phyloP scores from a whole-genome alignment of 768 basidiomycete genomes.

The Rhodotorula kratochvilovae region DNA sequence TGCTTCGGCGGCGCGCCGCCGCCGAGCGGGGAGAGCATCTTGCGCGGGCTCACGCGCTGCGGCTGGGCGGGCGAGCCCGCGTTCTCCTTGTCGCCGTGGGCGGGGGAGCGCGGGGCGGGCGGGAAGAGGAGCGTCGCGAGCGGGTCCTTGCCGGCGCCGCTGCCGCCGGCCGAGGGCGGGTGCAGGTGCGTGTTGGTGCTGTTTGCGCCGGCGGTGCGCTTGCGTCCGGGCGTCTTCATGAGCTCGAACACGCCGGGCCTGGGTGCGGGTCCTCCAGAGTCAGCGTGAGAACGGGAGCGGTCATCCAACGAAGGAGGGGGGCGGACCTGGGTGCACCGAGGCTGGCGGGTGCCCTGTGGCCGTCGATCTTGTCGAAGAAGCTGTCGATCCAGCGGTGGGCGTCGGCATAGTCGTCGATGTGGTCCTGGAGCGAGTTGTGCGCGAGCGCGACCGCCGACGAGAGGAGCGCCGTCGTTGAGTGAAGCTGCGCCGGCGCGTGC shows the following conservation, averaged over 20 bases:
- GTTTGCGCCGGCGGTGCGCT: slow-evolving; percentile 15
- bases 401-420: slow-evolving; percentile 23
- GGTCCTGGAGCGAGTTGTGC: slow-evolving; percentile 11
- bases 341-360: background rate
- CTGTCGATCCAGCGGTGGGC: slow-evolving; percentile 32
- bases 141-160: slow-evolving; percentile 20
- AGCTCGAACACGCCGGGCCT: slow-evolving; percentile 27
- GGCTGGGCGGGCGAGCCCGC: background rate
- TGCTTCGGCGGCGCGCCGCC: background rate
- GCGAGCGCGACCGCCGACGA: slow-evolving; percentile 21
- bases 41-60: background rate
- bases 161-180: background rate
- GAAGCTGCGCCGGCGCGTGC: background rate
- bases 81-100: slow-evolving; percentile 24
- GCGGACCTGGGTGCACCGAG: slow-evolving; percentile 3
- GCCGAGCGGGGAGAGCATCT: background rate
- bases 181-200: background rate
- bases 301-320: background rate
- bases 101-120: background rate
- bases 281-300: background rate
- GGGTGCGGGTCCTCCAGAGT: background rate
- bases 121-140: slow-evolving; percentile 35
- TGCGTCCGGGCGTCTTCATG: slow-evolving; percentile 38
- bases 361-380: slow-evolving; percentile 31
- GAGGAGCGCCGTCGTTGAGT: slow-evolving; percentile 25